Base-by-base conservation (phyloP, 768 basidiomycete genomes). In the Galerina sulciceps region DNA sequence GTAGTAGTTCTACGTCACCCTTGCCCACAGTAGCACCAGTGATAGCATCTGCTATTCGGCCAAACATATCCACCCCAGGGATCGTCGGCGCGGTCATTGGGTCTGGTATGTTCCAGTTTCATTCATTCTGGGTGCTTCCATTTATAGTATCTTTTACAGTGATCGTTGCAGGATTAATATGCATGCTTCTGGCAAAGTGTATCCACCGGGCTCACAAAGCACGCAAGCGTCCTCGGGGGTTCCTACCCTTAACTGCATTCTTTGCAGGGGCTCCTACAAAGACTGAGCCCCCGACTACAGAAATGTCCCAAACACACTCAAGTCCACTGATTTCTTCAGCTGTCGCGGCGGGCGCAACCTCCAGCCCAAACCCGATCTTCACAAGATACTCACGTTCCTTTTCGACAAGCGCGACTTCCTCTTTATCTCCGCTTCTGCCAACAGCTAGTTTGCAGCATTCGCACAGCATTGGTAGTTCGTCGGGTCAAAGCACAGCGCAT, bases 221-320 rank as follows among this genome's bases (percentile, higher is more conserved):
- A 14, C 60, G 55, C 11, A 68, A 66, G 38, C 61, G 60, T 40
- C 67, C 67, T 14, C 57, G 62, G 40, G 62, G 66, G 1, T 61
- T 65, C 37, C 44, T 58, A 18, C 50, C 63, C 10, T 31, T 31
- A 31, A 31, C 26, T 31, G 50, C 56, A 10, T 61, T 63, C 13
- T 65, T 68, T 50, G 40, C 49, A 37, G 45, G 43, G 5, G 31
- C 31, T 18, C 44, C 34, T 59, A 58, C 15, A 23, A 54, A 50
- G 22, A 20, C 40, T 2, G 55, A 58, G 38, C 44, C 34, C 4
- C 48, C 60, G 15, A 35, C 10, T 38, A 62, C 59, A 37, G 62
- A 65, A 49, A 68, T 64, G 64, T 61, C 65, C 8, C 67, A 68
- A 57, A 66, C 65, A 8, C 64, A 62, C 44, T 61, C 62, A 0